Conservation (phyloP, 192 early-diverging fungal genomes). For the Anaeromyces robustus region DNA sequence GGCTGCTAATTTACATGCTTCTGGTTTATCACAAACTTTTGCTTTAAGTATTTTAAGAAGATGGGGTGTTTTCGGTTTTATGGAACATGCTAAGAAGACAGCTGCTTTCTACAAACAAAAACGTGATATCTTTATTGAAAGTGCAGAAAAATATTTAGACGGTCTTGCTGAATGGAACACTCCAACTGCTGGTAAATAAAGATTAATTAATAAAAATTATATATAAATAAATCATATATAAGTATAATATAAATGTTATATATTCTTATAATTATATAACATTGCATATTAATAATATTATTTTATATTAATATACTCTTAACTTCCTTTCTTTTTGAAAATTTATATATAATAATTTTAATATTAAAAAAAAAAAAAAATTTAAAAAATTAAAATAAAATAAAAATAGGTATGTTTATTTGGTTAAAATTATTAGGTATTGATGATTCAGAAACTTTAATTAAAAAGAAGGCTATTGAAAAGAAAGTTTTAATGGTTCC, state of each 20-base stretch:
- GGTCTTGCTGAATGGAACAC: constrained; percentile 26
- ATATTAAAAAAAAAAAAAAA: constrained; percentile 24
- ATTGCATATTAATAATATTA: too few relatives aligned
- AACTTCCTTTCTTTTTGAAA: too few relatives aligned
- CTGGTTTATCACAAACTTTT: constrained; percentile 68
- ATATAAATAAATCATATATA: too few relatives aligned
- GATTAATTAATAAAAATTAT: too few relatives aligned
- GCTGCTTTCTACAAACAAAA: constrained; percentile 58
- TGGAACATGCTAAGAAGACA: constrained; percentile 47
- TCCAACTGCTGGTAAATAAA: constrained; percentile 30
- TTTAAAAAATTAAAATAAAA: constrained; percentile 32
- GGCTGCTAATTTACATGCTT: constrained; percentile 66
- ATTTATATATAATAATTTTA: too few relatives aligned
- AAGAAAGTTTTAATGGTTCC: constrained; percentile 57
- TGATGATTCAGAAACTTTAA: constrained; percentile 36
- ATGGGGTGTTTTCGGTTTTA: constrained; percentile 76
- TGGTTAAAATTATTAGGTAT: constrained; percentile 51
- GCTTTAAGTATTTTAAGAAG: constrained; percentile 39
- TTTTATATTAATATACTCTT: too few relatives aligned
- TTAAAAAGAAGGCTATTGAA: constrained; percentile 28
- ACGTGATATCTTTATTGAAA: constrained; percentile 47
- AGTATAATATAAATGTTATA: too few relatives aligned
- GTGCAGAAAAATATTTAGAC: constrained; percentile 40
- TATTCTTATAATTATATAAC: too few relatives aligned
- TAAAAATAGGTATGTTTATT: constrained; percentile 77